phyloP scores from a whole-genome alignment of 352 stramenopile species.

The Globisporangium acanthophoron region DNA sequence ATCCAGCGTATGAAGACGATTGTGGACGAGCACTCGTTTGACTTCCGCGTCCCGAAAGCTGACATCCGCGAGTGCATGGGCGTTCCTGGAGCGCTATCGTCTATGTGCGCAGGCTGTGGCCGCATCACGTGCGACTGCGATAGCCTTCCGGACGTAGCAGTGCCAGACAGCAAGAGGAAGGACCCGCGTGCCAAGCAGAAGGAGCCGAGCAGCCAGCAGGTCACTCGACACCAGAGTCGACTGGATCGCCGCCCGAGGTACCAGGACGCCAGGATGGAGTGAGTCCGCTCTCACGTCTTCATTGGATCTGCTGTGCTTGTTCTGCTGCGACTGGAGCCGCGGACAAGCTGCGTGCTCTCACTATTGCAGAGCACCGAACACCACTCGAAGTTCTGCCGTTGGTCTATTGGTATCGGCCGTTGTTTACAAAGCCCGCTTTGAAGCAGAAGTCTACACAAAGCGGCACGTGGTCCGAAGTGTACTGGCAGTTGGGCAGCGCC shows the following conservation, averaged over 20 bases:
- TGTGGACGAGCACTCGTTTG: slow-evolving; percentile 45
- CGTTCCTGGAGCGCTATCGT: background rate
- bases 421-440: slow-evolving; percentile 39
- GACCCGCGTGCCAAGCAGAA: background rate
- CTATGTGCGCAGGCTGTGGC: background rate
- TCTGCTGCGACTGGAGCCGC: background rate
- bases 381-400: no score
- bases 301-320: background rate
- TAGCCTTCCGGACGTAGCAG: background rate
- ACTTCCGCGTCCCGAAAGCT: slow-evolving; percentile 52
- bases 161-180: background rate
- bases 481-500: slow-evolving; percentile 95
- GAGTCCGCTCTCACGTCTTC: background rate
- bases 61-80: slow-evolving; percentile 44
- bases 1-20: slow-evolving; percentile 49
- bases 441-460: slow-evolving; percentile 88
- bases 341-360: background rate
- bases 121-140: slow-evolving; percentile 5
- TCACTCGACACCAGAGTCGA: background rate
- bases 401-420: slow-evolving; percentile 53
- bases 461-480: slow-evolving; percentile 95
- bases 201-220: background rate
- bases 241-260: background rate
- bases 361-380: no score
- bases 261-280: background rate